phyloP scores from a whole-genome alignment of 495 filamentous ascomycete species.

The Rostrohypoxylon terebratum region DNA sequence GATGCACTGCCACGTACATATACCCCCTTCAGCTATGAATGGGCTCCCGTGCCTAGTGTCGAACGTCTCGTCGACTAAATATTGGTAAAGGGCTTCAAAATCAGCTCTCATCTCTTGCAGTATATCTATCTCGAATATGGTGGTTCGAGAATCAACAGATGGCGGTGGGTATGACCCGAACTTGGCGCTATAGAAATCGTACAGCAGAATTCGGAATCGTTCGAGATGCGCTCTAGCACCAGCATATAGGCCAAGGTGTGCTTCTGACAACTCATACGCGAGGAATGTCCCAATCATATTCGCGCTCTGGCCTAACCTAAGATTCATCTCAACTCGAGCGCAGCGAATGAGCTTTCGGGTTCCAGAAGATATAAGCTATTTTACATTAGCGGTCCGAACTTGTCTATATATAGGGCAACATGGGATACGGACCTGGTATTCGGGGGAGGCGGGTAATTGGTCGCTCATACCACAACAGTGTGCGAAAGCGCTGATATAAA shows the following conservation, averaged over 20 bases:
- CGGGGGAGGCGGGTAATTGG: slow-evolving; percentile 59
- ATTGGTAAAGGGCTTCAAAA: slow-evolving; percentile 71
- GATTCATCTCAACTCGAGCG: slow-evolving; percentile 71
- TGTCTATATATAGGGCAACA: background rate
- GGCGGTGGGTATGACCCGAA: slow-evolving; percentile 74
- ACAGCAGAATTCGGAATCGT: slow-evolving; percentile 70
- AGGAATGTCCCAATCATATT: slow-evolving; percentile 67
- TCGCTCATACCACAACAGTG: slow-evolving; percentile 77
- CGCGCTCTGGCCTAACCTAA: slow-evolving; percentile 62
- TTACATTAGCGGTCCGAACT: slow-evolving; percentile 19
- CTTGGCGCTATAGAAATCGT: slow-evolving; percentile 68
- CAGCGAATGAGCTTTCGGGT: slow-evolving; percentile 70
- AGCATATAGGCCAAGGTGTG: slow-evolving; percentile 65
- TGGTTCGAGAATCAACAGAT: slow-evolving; percentile 44
- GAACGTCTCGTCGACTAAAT: slow-evolving; percentile 67
- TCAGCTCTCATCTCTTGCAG: slow-evolving; percentile 69
- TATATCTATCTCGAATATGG: slow-evolving; percentile 63
- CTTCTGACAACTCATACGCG: slow-evolving; percentile 68
- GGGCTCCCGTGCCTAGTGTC: slow-evolving; percentile 54
- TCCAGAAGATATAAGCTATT: slow-evolving; percentile 63
- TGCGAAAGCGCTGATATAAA: slow-evolving; percentile 73
- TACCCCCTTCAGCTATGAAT: slow-evolving; percentile 63
- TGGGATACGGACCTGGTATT: slow-evolving; percentile 65
- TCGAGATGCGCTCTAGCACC: slow-evolving; percentile 69
- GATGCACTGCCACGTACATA: slow-evolving; percentile 70